Evolutionary conservation across 192 early-diverging fungal species (phyloP), one percentile per base, ranked within the genome.

Genomic region (Coemansia sp.): DNA sequence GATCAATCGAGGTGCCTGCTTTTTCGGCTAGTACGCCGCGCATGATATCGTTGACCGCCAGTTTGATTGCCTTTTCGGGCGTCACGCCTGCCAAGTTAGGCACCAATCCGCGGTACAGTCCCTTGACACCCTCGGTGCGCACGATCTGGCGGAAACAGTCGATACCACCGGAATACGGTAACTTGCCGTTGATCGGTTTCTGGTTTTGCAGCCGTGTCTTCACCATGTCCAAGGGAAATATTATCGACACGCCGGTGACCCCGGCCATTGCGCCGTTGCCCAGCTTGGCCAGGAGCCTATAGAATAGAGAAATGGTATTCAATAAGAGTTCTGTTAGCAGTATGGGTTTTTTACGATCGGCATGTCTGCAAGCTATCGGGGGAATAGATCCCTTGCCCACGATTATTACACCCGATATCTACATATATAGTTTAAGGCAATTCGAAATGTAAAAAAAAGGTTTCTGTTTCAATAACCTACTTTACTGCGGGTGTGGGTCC

Each of bases 101-200:
- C 18, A 90, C 86, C 90, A 98, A 95, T 35, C 97, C 97, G 51
- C 91, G 91, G 87, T 99, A 99, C 45, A 99, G 85, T 45, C 94
- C 96, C 45, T 87, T 79, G 39, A 96, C 69, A 52, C 97, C 97
- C 73, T 97, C 97, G 63, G 85, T 87, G 43, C 90, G 90, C 51
- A 98, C 66, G 22, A 93, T 96, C 84, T 96, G 81, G 70, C 85
- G 86, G 83, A 95, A 93, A 72, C 93, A 95, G 76, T 98, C 95
- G 11, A 87, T 64, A 33, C 64, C 73, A 51, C 79, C 76, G 15
- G 72, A 11, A 67, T 89, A 89, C 51, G 87, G 90, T 48, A 86
- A 64, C 66, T 73, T 76, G 51, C 88, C 87, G 61, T 68, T n/a
- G 11, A 73, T 66, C 17, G 64, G 73, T 45, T 83, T 85, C 59